A percentile compares a stretch with the other conserved stretches of the same genome.
phyloP scores from a whole-genome alignment of 2,329 filamentous ascomycete species.

The Ophiosphaerella korrae region DNA sequence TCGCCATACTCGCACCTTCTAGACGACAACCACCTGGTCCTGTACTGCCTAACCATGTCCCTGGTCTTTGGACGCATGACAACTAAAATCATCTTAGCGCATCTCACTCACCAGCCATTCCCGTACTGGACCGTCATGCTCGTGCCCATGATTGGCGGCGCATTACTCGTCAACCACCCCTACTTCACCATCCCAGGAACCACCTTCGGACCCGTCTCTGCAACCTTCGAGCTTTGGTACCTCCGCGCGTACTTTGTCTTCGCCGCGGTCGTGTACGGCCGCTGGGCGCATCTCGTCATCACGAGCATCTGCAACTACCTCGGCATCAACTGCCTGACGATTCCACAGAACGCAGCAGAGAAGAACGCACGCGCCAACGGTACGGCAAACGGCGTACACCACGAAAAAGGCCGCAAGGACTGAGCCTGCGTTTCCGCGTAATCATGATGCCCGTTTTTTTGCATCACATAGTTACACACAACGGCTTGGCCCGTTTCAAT shows the following conservation, averaged over 20 bases:
- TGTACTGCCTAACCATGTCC: constrained; percentile 93
- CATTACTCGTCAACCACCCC: constrained; percentile 81
- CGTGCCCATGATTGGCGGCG: constrained; percentile 82
- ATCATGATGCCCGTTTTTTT: background rate
- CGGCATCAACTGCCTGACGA: constrained; percentile 93
- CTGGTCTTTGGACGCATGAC: constrained; percentile 98
- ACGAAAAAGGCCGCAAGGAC: constrained; percentile 42
- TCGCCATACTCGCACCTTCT: constrained; percentile 85
- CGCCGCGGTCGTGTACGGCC: constrained; percentile 82
- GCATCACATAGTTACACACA: constrained; percentile 1
- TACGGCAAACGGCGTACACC: constrained; percentile 28
- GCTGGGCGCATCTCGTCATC: constrained; percentile 91
- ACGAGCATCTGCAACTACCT: constrained; percentile 89
- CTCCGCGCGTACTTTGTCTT: constrained; percentile 85
- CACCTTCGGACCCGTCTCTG: constrained; percentile 65
- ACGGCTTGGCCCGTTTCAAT: constrained; percentile 1
- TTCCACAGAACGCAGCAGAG: constrained; percentile 52
- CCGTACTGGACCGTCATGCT: constrained; percentile 96
- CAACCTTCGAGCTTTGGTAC: constrained; percentile 74
- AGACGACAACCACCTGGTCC: constrained; percentile 81
- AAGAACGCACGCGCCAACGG: constrained; percentile 36
- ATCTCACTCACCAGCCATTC: constrained; percentile 91
- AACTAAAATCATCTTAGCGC: constrained; percentile 97
- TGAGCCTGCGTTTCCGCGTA: constrained; percentile 13
- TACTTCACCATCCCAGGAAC: constrained; percentile 56